phyloP scores from a whole-genome alignment of 345 rosid genomes.

The rapeseed (Brassica napus) region Da-Ae NC_063448.1:44103001-44103500 shows the following conservation, averaged over 20 bases:
- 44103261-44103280: slow-evolving; percentile 74
- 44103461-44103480: too few relatives aligned
- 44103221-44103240: slow-evolving; percentile 81
- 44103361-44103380: too few relatives aligned
- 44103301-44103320: too few relatives aligned
- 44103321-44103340: too few relatives aligned
- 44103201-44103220: slow-evolving; percentile 65
- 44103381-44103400: too few relatives aligned
- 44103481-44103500: too few relatives aligned
- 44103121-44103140: background rate
- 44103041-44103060: slow-evolving; percentile 73
- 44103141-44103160: background rate
- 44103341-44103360: too few relatives aligned
- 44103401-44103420: slow-evolving; percentile 10
- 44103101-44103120: slow-evolving; percentile 58
- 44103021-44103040: slow-evolving; percentile 83
- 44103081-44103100: slow-evolving; percentile 70
- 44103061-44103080: slow-evolving; percentile 78
- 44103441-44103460: background rate
- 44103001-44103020: slow-evolving; percentile 70
- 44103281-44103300: too few relatives aligned
- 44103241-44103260: slow-evolving; percentile 85
- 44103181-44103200: background rate
- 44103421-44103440: background rate
- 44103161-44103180: background rate